Evolutionary conservation across 1,284 basidiomycete genomes (phyloP).

Genomic region (Cystobasidium sp.): DNA sequence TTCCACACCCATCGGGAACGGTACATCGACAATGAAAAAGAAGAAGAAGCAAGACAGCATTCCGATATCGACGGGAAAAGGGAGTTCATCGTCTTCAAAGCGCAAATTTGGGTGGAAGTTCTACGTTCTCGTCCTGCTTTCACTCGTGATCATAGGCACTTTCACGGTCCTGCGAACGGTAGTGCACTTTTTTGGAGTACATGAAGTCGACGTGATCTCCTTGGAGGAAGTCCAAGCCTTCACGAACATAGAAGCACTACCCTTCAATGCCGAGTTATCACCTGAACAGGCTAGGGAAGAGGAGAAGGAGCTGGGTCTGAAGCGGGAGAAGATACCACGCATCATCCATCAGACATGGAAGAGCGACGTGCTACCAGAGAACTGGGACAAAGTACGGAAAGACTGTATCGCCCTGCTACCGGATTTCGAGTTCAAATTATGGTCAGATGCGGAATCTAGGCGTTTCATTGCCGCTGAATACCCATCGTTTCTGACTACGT

Average conservation of each 20-base stretch:
- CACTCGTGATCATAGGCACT: slow-evolving; percentile 84
- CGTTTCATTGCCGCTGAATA: slow-evolving; percentile 88
- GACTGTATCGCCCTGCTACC: slow-evolving; percentile 60
- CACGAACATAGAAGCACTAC: slow-evolving; percentile 44
- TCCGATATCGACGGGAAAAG: background rate
- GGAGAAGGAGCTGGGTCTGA: slow-evolving; percentile 18
- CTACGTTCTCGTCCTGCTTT: slow-evolving; percentile 71
- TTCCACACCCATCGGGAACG: background rate
- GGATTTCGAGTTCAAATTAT: slow-evolving; percentile 96
- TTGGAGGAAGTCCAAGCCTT: slow-evolving; percentile 69
- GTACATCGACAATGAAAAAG: slow-evolving; percentile 1
- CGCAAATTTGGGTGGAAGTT: slow-evolving; percentile 20
- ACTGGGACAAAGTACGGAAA: slow-evolving; percentile 68
- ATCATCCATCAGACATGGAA: slow-evolving; percentile 99
- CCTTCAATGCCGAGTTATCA: slow-evolving; percentile 30
- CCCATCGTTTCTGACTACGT: slow-evolving; percentile 89
- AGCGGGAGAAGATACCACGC: slow-evolving; percentile 66
- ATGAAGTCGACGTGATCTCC: slow-evolving; percentile 73
- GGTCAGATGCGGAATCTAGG: slow-evolving; percentile 90
- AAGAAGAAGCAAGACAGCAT: background rate
- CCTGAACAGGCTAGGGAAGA: slow-evolving; percentile 26
- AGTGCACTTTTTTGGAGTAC: slow-evolving; percentile 86
- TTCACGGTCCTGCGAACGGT: slow-evolving; percentile 88
- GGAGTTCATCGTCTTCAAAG: background rate
- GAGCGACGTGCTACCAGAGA: slow-evolving; percentile 77